Conservation (phyloP, 352 stramenopile genomes). For the Globisporangium uncinulatum region DNA sequence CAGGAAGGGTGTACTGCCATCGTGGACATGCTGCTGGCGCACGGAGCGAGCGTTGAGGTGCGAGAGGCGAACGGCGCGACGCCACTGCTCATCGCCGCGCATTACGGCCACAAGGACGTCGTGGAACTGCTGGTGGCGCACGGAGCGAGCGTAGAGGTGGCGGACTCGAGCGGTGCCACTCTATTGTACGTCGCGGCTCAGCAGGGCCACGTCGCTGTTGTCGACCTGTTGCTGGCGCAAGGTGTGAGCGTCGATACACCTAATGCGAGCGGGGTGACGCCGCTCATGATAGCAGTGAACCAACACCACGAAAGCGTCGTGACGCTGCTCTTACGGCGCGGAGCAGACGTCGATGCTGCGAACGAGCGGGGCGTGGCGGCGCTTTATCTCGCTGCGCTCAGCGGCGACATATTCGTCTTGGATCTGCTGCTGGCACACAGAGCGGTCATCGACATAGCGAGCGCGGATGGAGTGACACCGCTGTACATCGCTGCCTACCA, state of each 20-base stretch:
- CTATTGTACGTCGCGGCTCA: neutral
- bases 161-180: neutral
- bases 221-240: neutral
- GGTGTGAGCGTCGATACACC: neutral
- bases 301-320: neutral
- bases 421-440: neutral
- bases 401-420: neutral
- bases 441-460: neutral
- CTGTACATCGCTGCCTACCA: neutral
- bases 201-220: neutral
- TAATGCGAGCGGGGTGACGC: neutral
- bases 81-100: neutral
- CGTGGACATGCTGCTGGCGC: neutral
- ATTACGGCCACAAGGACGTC: neutral
- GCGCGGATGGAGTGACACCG: too few species aligned
- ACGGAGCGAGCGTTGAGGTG: neutral
- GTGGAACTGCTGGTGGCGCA: neutral
- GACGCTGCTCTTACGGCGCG: neutral
- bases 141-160: neutral
- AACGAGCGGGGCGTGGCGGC: neutral
- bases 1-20: neutral
- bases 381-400: neutral
- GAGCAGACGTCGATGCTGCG: neutral
- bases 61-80: neutral
- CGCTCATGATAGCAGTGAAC: neutral